phyloP scores from a whole-genome alignment of 2,329 filamentous ascomycete genomes.

The Colletotrichum sp. region DNA sequence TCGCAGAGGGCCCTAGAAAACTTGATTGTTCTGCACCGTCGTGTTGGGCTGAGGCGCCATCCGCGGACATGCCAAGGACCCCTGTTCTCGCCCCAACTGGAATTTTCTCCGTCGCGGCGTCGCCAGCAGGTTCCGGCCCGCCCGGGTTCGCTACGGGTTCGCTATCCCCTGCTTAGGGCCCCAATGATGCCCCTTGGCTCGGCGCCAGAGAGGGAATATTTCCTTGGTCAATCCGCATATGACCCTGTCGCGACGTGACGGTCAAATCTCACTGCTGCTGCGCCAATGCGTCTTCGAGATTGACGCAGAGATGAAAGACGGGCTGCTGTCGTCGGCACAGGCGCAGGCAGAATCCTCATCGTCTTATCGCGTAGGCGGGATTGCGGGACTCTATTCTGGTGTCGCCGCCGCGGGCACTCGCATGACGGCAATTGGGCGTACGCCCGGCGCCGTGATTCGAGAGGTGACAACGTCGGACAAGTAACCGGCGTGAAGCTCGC shows the following conservation, averaged over 20 bases:
- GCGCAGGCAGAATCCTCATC: not conserved
- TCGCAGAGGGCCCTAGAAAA: not conserved
- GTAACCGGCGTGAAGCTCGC: not conserved
- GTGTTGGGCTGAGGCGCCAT: not conserved
- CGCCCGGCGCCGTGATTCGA: not conserved
- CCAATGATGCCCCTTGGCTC: not conserved
- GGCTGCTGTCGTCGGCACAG: not conserved
- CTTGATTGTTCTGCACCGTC: slow-evolving; percentile 1
- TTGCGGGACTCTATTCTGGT: not conserved
- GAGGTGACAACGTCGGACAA: not conserved
- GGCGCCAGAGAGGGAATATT: not conserved
- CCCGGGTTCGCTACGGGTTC: not conserved
- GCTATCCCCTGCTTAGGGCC: not conserved
- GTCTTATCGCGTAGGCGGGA: not conserved
- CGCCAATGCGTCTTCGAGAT: not conserved
- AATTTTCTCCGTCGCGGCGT: not conserved
- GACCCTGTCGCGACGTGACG: not conserved
- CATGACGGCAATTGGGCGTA: not conserved
- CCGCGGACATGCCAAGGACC: not conserved
- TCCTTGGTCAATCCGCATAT: not conserved
- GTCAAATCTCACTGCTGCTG: not conserved
- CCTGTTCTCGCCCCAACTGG: not conserved
- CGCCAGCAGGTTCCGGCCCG: slow-evolving; percentile 15
- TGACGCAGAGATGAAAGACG: not conserved
- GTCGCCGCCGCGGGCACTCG: not conserved